Evolutionary conservation across 257 asterid genomes (phyloP).

Genomic region (Scutellaria baicalensis): DNA sequence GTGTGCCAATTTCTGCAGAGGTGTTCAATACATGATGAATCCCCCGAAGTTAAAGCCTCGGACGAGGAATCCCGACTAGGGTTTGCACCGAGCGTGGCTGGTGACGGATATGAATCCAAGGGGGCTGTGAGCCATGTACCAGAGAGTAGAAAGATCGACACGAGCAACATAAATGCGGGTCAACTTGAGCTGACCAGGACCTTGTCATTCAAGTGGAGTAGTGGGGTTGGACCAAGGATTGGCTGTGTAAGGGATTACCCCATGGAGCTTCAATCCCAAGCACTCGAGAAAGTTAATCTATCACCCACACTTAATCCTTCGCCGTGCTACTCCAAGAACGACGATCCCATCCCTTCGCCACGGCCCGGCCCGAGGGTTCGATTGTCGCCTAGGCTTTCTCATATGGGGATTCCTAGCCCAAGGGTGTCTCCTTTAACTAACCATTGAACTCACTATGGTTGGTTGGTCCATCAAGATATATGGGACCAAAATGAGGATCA

Average conservation of each 20-base stretch:
- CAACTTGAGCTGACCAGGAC: slow-evolving; percentile 34
- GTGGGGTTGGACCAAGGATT: slow-evolving; percentile 61
- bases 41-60: slow-evolving; percentile 7
- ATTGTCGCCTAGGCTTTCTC: slow-evolving; percentile 49
- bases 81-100: background rate
- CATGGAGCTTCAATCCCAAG: slow-evolving; percentile 49
- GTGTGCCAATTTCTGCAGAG: slow-evolving; percentile 19
- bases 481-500: background rate
- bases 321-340: slow-evolving; percentile 8
- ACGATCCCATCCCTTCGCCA: slow-evolving; percentile 51
- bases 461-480: background rate
- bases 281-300: slow-evolving; percentile 50
- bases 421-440: slow-evolving; percentile 18
- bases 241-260: slow-evolving; percentile 80
- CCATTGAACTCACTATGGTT: background rate
- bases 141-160: slow-evolving; percentile 7
- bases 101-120: background rate
- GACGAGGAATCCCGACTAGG: slow-evolving; percentile 11
- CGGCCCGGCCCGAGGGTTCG: slow-evolving; percentile 47
- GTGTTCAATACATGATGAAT: slow-evolving; percentile 43
- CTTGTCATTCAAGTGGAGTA: slow-evolving; percentile 54
- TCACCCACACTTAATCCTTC: slow-evolving; percentile 33
- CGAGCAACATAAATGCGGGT: slow-evolving; percentile 19
- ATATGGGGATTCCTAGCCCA: slow-evolving; percentile 42
- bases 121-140: slow-evolving; percentile 3